Evolutionary conservation across 495 filamentous ascomycete species (phyloP), one percentile per base, ranked within the genome.

Genomic region (Neurospora sp.): DNA sequence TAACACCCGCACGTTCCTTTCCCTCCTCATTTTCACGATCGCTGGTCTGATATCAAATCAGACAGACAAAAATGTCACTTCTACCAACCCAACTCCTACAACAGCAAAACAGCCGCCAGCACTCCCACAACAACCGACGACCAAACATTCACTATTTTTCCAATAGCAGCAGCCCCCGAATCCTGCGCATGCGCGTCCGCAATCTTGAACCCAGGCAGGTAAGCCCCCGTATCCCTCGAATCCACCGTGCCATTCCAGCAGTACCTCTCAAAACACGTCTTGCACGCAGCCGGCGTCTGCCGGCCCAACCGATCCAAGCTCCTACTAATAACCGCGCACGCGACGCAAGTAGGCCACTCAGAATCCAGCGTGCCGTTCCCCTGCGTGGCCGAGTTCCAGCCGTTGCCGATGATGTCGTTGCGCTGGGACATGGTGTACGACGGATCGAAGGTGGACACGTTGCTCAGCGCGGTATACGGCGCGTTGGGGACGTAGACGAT

Each of bases 401-500:
- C 95, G 77, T 98, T 98, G 73, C 86, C 78, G 72, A 98, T 93
- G 73, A 96, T 91, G 41, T 85, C 82, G 79, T 98, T 88, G 68
- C 94, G 89, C 78, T 92, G 76, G 7, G 77, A 82, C 75, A 87
- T 80, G 14, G 87, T 84, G 83, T 93, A 94, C 4, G 76, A 75
- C 3, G 88, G 83, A 44, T 87, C 80, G 78, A 91, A 93, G 39
- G 96, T 98, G 4, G 89, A 89, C 4, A 90, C 81, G 82, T 98
- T 98, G 76, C 87, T 90, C 59, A 85, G 75, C 74, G 85, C 86
- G 44, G 86, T 88, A 82, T 96, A 97, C 0, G 95, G 95, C 16
- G 87, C 82, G 80, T 97, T 97, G 70, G 95, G 92, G n/a, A 98
- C 75, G 81, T 98, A 98, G 73, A 98, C 92, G 73, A 98, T 80